Percentiles rank a stretch among this genome's conserved stretches.
Evolutionary conservation across 2,329 filamentous ascomycete genomes (phyloP).

Genomic region (Pseudogymnoascus sp.): DNA sequence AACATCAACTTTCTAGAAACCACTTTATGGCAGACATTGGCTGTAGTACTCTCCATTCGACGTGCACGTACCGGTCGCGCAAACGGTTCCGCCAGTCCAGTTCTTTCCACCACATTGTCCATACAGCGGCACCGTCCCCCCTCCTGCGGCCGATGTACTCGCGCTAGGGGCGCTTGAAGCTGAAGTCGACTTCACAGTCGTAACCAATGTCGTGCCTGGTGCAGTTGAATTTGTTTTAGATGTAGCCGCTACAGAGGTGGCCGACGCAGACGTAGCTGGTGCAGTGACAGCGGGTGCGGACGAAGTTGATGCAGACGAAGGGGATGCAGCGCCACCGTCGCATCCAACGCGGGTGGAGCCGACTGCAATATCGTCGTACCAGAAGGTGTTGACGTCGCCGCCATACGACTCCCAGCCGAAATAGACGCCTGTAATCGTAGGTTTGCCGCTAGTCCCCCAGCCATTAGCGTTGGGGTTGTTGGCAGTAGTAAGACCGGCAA

Average conservation of each 20-base stretch:
- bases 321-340: not conserved
- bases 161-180: not conserved
- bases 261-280: not conserved
- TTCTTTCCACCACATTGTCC: not conserved
- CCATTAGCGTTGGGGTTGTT: constrained; percentile 45
- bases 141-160: not conserved
- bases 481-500: constrained; percentile 45
- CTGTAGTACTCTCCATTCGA: not conserved
- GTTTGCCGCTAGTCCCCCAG: constrained; percentile 44
- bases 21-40: not conserved
- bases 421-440: constrained; percentile 48
- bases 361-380: constrained; percentile 54
- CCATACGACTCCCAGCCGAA: constrained; percentile 60
- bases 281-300: not conserved
- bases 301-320: not conserved
- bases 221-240: not conserved
- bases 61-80: not conserved
- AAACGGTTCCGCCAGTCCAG: not conserved
- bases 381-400: constrained; percentile 53
- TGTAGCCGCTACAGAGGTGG: not conserved
- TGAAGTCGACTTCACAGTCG: not conserved
- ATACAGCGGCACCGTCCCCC: not conserved
- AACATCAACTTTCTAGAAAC: not conserved
- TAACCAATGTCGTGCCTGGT: constrained; percentile 10
- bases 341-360: constrained; percentile 44